These are phyloP conservation scores for Solanum chaucha DNA, from an alignment of 257 asterid genomes.

Conservation along the genomic window DNA sequence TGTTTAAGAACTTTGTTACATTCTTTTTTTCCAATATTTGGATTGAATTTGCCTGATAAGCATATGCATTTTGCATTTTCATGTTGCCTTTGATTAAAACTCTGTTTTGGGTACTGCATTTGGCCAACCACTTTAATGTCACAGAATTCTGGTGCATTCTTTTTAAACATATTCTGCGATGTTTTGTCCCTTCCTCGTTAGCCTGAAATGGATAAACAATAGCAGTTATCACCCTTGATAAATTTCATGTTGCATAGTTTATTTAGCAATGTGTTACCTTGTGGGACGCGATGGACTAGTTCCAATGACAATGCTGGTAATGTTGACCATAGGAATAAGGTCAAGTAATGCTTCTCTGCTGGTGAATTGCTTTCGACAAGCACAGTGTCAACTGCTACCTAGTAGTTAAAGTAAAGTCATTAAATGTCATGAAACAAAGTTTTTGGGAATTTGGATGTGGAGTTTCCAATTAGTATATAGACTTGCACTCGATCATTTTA, in stretches of 20 bases:
- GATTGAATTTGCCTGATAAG: slow-evolving; percentile 36
- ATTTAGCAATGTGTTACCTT: slow-evolving; percentile 19
- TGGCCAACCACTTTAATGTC: slow-evolving; percentile 37
- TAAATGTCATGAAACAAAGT: background rate
- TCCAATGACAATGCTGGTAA: slow-evolving; percentile 53
- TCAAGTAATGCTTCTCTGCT: slow-evolving; percentile 50
- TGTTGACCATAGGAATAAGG: slow-evolving; percentile 47
- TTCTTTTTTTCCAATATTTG: background rate
- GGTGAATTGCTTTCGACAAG: slow-evolving; percentile 68
- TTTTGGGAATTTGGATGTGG: background rate
- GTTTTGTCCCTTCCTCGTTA: slow-evolving; percentile 36
- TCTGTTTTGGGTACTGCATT: slow-evolving; percentile 9
- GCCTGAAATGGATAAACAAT: slow-evolving; percentile 11
- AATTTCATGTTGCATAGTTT: background rate
- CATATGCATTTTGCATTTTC: slow-evolving; percentile 38
- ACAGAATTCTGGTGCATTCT: slow-evolving; percentile 52
- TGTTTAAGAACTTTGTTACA: background rate
- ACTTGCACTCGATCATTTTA: slow-evolving; percentile 18
- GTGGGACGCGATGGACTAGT: slow-evolving; percentile 33
- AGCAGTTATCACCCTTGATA: background rate
- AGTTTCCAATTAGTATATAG: slow-evolving; percentile 5
- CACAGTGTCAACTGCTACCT: slow-evolving; percentile 70
- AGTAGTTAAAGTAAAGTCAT: background rate
- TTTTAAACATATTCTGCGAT: slow-evolving; percentile 54
- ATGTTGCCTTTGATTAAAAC: slow-evolving; percentile 3